Evolutionary conservation across 345 rosid species (phyloP).

Genomic region (Hirschfeldia incana): DNA sequence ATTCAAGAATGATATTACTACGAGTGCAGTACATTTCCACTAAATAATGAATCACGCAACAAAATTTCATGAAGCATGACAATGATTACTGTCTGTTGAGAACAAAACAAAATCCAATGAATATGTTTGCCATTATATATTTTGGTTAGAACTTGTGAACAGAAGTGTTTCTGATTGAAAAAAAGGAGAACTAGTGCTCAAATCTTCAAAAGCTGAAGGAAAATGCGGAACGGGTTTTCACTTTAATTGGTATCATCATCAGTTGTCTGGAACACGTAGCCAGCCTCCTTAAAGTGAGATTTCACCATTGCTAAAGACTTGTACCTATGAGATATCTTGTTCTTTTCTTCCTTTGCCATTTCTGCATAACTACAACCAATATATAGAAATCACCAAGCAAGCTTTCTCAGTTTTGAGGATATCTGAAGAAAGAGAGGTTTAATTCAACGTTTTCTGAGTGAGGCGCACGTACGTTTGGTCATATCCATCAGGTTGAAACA

Average conservation of each 20-base stretch:
- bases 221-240: not conserved
- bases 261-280: constrained; percentile 48
- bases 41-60: not conserved
- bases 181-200: not conserved
- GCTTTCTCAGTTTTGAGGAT: not conserved
- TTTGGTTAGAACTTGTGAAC: not conserved
- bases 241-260: constrained; percentile 30
- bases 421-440: not conserved
- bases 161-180: not conserved
- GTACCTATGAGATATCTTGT: constrained; percentile 86
- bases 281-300: constrained; percentile 71
- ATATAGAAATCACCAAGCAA: not conserved
- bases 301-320: constrained; percentile 72
- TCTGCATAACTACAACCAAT: constrained; percentile 64
- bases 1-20: not conserved
- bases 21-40: not conserved
- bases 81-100: not conserved
- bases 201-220: constrained; percentile 4
- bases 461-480: constrained; percentile 79
- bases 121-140: not conserved
- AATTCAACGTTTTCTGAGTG: not conserved
- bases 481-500: constrained; percentile 89
- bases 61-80: not conserved
- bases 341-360: constrained; percentile 93
- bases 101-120: not conserved